Evolutionary conservation across 169 alveolate species (phyloP).

Genomic region (Cryptosporidium bovis): DNA sequence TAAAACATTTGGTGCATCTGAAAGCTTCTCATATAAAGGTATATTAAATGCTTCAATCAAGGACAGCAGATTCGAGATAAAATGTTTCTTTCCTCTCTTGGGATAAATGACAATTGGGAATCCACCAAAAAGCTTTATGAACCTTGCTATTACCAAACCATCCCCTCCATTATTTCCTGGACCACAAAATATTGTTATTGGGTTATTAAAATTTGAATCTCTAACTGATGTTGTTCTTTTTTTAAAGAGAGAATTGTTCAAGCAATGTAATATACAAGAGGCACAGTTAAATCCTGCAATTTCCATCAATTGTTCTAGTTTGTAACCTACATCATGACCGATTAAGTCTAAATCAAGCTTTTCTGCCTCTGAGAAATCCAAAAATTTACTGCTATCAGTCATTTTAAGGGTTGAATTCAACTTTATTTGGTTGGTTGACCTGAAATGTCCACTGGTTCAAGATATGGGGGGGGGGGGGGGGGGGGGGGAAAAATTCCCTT

Average conservation of each 20-base stretch:
- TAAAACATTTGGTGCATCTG: conserved; percentile 41
- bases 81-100: conserved; percentile 79
- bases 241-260: conserved; percentile 48
- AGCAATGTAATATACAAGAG: conserved; percentile 80
- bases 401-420: background rate
- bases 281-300: conserved; percentile 90
- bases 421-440: too few relatives aligned
- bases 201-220: background rate
- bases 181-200: conserved; percentile 82
- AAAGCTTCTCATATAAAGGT: conserved; percentile 55
- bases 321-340: conserved; percentile 83
- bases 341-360: conserved; percentile 83
- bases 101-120: conserved; percentile 82
- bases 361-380: conserved; percentile 75
- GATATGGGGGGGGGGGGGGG: too few relatives aligned
- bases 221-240: conserved; percentile 76
- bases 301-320: conserved; percentile 89
- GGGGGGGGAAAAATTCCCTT: too few relatives aligned
- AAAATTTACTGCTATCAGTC: background rate
- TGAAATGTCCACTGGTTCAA: too few relatives aligned
- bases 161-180: conserved; percentile 95
- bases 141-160: conserved; percentile 89
- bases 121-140: conserved; percentile 83
- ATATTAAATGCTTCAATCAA: conserved; percentile 28
- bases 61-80: conserved; percentile 74